Conservation (phyloP, 2,329 filamentous ascomycete genomes). For the Curvularia verruculosa region DNA sequence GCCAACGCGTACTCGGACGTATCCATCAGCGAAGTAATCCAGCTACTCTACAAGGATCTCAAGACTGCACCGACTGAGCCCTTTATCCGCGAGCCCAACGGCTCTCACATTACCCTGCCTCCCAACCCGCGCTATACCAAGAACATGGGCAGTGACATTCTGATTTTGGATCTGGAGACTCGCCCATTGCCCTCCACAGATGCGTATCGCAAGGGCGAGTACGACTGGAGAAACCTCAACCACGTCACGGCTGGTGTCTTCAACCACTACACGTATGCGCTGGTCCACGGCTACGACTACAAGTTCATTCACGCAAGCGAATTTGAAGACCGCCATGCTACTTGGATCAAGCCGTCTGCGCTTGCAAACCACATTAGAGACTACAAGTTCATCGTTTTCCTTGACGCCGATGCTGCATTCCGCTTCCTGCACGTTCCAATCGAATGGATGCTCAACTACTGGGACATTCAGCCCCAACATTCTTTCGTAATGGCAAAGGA, state of each 20-base stretch:
- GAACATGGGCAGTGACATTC: conserved; percentile 42
- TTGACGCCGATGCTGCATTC: conserved; percentile 57
- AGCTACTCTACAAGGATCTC: conserved; percentile 40
- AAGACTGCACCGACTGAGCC: conserved; percentile 36
- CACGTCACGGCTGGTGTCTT: conserved; percentile 47
- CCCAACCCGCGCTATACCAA: conserved; percentile 41
- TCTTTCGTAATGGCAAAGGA: conserved; percentile 56
- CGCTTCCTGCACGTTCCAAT: conserved; percentile 55
- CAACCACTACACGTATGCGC: conserved; percentile 49
- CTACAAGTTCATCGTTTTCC: conserved; percentile 56
- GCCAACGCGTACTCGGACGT: conserved; percentile 28
- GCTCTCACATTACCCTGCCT: conserved; percentile 39
- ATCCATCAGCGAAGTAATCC: conserved; percentile 43
- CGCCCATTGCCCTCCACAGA: conserved; percentile 42
- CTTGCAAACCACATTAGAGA: conserved; percentile 46
- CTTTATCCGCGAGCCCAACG: conserved; percentile 41
- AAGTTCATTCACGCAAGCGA: conserved; percentile 53
- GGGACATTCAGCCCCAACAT: conserved; percentile 53
- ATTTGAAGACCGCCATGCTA: conserved; percentile 52
- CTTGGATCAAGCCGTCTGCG: conserved; percentile 56
- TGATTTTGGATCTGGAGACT: conserved; percentile 48
- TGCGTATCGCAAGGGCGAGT: conserved; percentile 39
- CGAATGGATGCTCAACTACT: conserved; percentile 60
- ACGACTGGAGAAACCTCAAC: conserved; percentile 46
- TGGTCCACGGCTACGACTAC: conserved; percentile 59